A percentile compares a stretch with the other conserved stretches of the same genome.
Conservation (phyloP, 495 filamentous ascomycete genomes). For the Trichoderma reesei region DNA sequence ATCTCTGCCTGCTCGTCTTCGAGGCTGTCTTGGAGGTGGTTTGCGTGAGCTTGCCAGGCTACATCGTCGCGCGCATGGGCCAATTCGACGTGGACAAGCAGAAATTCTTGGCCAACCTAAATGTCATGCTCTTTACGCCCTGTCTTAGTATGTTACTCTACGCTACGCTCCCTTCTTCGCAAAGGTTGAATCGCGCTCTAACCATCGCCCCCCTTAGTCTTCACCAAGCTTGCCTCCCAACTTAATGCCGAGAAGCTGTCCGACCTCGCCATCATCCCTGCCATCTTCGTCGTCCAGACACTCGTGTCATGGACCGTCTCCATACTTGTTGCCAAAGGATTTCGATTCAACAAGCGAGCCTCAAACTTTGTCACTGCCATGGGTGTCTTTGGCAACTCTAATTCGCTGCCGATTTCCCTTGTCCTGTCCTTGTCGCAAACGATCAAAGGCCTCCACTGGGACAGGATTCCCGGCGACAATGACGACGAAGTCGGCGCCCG, state of each 20-base stretch:
- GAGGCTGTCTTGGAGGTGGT: constrained; percentile 94
- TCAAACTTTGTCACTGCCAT: constrained; percentile 93
- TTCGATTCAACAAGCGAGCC: constrained; percentile 71
- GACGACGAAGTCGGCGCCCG: constrained; percentile 89
- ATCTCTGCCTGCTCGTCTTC: constrained; percentile 80
- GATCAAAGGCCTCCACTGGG: constrained; percentile 85
- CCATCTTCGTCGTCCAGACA: constrained; percentile 86
- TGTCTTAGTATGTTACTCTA: constrained; percentile 66
- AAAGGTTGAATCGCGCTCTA: not conserved
- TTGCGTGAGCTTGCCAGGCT: constrained; percentile 91
- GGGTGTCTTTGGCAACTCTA: constrained; percentile 97
- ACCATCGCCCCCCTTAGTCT: constrained; percentile 47
- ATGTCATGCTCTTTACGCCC: constrained; percentile 88
- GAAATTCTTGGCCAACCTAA: constrained; percentile 91
- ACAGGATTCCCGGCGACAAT: constrained; percentile 80
- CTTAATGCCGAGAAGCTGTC: constrained; percentile 79
- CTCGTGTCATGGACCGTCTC: constrained; percentile 72
- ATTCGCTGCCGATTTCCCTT: constrained; percentile 93
- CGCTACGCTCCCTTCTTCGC: not conserved
- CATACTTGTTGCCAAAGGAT: constrained; percentile 55
- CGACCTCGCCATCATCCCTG: constrained; percentile 84
- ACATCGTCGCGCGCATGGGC: constrained; percentile 78
- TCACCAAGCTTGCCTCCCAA: constrained; percentile 95
- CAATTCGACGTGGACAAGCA: constrained; percentile 91
- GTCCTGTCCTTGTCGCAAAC: constrained; percentile 91